phyloP scores from a whole-genome alignment of 148 eudicot species.

The Nepenthes mirabilis region DNA sequence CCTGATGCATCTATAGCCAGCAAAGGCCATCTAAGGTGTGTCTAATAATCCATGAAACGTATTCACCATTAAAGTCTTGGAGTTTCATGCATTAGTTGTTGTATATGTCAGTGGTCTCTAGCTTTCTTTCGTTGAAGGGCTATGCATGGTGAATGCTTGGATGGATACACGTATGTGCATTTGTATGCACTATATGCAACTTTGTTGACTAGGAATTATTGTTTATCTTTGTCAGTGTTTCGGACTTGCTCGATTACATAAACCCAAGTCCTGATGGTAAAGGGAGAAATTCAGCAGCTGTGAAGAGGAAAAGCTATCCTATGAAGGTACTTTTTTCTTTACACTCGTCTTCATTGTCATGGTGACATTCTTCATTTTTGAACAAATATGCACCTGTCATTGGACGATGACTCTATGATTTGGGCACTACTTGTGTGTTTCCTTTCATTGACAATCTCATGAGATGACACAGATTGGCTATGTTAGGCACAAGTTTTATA shows the following conservation, averaged over 20 bases:
- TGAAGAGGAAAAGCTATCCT: constrained; percentile 56
- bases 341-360: too few relatives aligned
- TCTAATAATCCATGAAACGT: not conserved
- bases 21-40: constrained; percentile 96
- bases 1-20: constrained; percentile 99
- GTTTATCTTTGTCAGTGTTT: constrained; percentile 49
- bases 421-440: not conserved
- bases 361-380: too few relatives aligned
- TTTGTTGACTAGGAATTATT: constrained; percentile 6
- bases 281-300: constrained; percentile 53
- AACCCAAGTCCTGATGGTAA: constrained; percentile 73
- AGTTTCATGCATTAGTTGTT: too few relatives aligned
- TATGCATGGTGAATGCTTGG: too few relatives aligned
- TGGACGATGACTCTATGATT: not conserved
- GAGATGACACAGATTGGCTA: not conserved
- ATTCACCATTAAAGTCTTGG: not conserved
- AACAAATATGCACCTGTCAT: too few relatives aligned
- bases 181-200: not conserved
- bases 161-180: too few relatives aligned
- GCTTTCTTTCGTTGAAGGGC: too few relatives aligned
- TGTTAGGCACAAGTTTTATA: not conserved
- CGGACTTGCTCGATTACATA: constrained; percentile 99
- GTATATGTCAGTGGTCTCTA: too few relatives aligned
- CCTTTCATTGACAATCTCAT: not conserved
- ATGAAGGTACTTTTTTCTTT: constrained; percentile 39